These are phyloP conservation scores for Tolypocladium ophioglossoides DNA, from an alignment of 2,329 filamentous ascomycete genomes.

Conservation along the genomic window DNA sequence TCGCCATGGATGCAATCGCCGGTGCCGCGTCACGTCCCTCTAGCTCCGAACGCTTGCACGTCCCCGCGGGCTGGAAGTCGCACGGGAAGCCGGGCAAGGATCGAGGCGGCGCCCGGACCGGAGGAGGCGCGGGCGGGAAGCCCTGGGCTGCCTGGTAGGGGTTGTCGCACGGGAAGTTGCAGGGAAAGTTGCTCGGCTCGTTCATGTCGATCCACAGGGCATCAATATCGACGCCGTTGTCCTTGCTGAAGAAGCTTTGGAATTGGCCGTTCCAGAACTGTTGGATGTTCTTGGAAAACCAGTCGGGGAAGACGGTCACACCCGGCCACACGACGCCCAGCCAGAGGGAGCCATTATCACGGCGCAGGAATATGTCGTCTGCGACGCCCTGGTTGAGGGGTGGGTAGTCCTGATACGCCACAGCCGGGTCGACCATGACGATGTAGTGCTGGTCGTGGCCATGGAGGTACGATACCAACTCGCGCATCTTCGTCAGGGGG, in stretches of 20 bases:
- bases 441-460: conserved; percentile 57
- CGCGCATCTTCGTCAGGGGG: conserved; percentile 49
- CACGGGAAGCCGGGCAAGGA: conserved; percentile 57
- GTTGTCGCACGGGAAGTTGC: conserved; percentile 17
- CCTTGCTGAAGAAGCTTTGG: conserved; percentile 48
- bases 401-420: conserved; percentile 38
- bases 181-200: conserved; percentile 26
- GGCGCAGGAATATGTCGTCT: conserved; percentile 37
- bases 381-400: conserved; percentile 29
- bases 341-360: conserved; percentile 44
- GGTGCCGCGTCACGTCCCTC: conserved; percentile 2
- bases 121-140: conserved; percentile 50
- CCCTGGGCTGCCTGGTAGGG: conserved; percentile 17
- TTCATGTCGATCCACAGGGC: conserved; percentile 70
- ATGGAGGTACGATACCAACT: conserved; percentile 58
- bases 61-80: conserved; percentile 16
- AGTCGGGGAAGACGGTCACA: conserved; percentile 62
- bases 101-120: conserved; percentile 52
- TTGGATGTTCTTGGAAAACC: conserved; percentile 57
- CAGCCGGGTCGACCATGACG: conserved; percentile 67
- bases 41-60: conserved; percentile 4
- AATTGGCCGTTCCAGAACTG: conserved; percentile 64
- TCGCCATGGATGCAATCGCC: not conserved
- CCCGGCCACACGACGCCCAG: conserved; percentile 70
- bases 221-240: conserved; percentile 62